Evolutionary conservation across 192 early-diverging fungal genomes (phyloP), one percentile per base, ranked within the genome.

Genomic region (Phlyctochytrium planicorne): DNA sequence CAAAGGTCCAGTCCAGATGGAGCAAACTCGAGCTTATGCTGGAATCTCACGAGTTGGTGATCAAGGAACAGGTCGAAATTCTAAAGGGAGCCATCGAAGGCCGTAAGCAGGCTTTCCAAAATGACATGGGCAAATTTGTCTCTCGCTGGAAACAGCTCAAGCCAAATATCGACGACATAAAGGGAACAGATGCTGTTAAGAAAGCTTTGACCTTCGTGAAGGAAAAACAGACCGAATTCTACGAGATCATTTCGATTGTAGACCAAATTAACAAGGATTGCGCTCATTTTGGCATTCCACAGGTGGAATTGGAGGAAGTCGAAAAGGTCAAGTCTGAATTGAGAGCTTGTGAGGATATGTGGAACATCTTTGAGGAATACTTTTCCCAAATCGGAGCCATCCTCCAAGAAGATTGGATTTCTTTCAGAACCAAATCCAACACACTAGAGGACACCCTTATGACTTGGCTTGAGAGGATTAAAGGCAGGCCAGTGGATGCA

Each of bases 1-100:
- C 82, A 4, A 64, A 68, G 16, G 67, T 80, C 0, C 76, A 79
- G 52, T 52, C 80, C 0, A 77, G 80, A 47, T 86, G 84, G 84
- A 70, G 65, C 47, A 82, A 82, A 57, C 56, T 86, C 53, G 84
- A 86, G 53, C 59, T 86, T 10, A 80, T 84, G 78, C 66, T 86
- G 2, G 82, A 86, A 67, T 80, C 80, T 63, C 84, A 86, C 55
- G 84, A 86, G 53, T 35, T 86, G 59, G 82, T 86, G 68, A 75
- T 86, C 63, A 75, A 77, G 52, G 84, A 86, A 63, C 84, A 86
- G 74, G 80, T 86, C 10, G 84, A 86, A 52, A 63, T 80, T 29
- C 71, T 86, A 14, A 59, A 72, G n/a, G 63, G 73, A 27, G 77
- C 71, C 36, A 84, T 86, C 25, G 78, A 86, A 23, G 75, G 74